Conservation (phyloP, 179 eudicot species). For the Sideroxylon spinosum region DNA sequence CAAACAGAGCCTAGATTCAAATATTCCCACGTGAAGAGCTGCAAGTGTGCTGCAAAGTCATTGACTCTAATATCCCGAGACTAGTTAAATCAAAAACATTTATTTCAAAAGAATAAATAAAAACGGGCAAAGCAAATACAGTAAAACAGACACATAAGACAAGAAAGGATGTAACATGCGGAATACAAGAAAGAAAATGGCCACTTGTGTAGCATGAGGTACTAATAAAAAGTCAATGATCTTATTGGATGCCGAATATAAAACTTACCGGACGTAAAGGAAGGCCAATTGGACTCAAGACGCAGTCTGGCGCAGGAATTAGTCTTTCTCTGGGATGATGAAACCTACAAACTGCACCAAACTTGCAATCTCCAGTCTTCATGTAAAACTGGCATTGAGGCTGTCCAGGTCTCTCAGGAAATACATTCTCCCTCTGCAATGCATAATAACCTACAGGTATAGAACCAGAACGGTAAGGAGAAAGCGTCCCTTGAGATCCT, state of each 20-base stretch:
- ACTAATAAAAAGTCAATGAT: neutral
- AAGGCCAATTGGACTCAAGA: slow-evolving; percentile 80
- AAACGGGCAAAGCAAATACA: too few relatives aligned
- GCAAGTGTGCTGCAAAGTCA: too few relatives aligned
- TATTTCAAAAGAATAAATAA: neutral
- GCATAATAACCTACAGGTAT: slow-evolving; percentile 70
- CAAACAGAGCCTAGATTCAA: too few relatives aligned
- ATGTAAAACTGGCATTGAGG: slow-evolving; percentile 95
- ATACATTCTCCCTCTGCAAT: slow-evolving; percentile 69
- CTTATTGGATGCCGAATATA: slow-evolving; percentile 6
- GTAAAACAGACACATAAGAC: too few relatives aligned
- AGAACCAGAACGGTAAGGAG: slow-evolving; percentile 50
- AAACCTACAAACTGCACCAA: slow-evolving; percentile 89
- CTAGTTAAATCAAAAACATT: neutral
- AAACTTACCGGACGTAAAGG: slow-evolving; percentile 83
- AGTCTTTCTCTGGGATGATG: slow-evolving; percentile 93
- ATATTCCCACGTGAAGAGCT: too few relatives aligned
- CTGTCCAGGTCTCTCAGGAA: slow-evolving; percentile 96
- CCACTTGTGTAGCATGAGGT: neutral
- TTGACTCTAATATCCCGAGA: too few relatives aligned
- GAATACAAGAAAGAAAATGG: too few relatives aligned
- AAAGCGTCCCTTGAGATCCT: slow-evolving; percentile 48
- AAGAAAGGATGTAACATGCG: too few relatives aligned
- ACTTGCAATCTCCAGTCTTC: slow-evolving; percentile 99
- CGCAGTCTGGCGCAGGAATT: slow-evolving; percentile 77